A percentile compares a stretch with the other conserved stretches of the same genome.
These are phyloP conservation scores for Fusarium decemcellulare DNA, from an alignment of 2,329 filamentous ascomycete genomes.

Conservation along the genomic window DNA sequence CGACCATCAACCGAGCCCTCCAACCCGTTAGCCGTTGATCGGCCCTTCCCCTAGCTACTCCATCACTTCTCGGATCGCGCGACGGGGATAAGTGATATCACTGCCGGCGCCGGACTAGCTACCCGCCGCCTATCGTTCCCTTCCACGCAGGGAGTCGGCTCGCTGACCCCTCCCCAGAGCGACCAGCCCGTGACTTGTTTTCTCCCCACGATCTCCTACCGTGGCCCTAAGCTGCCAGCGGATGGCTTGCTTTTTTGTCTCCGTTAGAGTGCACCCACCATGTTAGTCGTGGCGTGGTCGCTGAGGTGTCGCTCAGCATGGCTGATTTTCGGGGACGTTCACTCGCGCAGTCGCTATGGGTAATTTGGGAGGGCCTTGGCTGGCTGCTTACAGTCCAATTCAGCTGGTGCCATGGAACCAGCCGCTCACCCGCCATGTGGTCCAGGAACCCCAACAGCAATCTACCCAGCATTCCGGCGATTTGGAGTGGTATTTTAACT, in stretches of 20 bases:
- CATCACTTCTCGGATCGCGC: conserved; percentile 11
- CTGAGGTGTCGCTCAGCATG: conserved; percentile 10
- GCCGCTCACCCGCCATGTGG: conserved; percentile 12
- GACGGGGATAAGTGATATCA: conserved; percentile 13
- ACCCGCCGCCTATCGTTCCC: conserved; percentile 12
- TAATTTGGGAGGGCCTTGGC: neutral
- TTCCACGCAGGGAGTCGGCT: conserved; percentile 37
- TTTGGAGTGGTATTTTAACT: conserved; percentile 3
- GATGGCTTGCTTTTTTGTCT: conserved; percentile 33
- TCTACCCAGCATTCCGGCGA: conserved; percentile 34
- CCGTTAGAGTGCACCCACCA: conserved; percentile 16
- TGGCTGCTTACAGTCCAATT: neutral
- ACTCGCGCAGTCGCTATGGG: neutral
- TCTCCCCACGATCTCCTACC: conserved; percentile 41
- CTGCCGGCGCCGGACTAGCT: conserved; percentile 8
- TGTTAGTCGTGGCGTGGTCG: conserved; percentile 23
- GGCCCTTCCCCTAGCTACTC: neutral
- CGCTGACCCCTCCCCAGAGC: conserved; percentile 13
- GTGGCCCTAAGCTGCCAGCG: conserved; percentile 27
- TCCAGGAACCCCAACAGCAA: conserved; percentile 9
- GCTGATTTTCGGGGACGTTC: neutral
- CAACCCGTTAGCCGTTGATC: conserved; percentile 6
- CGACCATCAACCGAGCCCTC: conserved; percentile 5
- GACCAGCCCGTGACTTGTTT: conserved; percentile 37
- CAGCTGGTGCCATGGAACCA: neutral